Evolutionary conservation across 495 filamentous ascomycete species (phyloP), one percentile per base, ranked within the genome.

Genomic region (Trichodelitschia bisporula): DNA sequence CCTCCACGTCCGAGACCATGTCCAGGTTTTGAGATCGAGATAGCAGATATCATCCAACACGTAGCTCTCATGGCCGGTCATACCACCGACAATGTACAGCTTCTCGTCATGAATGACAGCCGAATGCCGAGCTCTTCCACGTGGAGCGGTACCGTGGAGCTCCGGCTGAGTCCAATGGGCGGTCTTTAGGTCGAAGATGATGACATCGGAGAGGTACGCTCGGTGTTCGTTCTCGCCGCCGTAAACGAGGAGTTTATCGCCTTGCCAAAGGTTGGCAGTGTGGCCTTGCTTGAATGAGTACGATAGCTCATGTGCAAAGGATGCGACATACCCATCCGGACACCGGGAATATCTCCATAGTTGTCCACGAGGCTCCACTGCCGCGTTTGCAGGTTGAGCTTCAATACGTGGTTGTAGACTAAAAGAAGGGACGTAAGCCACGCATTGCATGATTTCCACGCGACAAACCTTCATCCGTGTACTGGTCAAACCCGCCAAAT

Each of bases 401-500:
- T 71, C 28, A 97, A 58, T 28, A 97, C 86, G 55, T 95, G 89
- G 45, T 97, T 97, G 58, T 95, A 97, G 16, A 97, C 86, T 76
- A 35, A 15, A 16, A 15, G n/a, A 14, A 20, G 20, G 28, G 12
- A 23, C 14, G 21, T 8, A 14, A 26, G 23, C 16, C 19, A 2
- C 32, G 3, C 1, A 35, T 18, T n/a, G 17, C n/a, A 3, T 18
- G 26, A 12, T n/a, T 18, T 18, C 15, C 24, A 25, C 17, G 12
- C 39, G 11, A 14, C 42, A 20, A 34, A 71, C 70, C 71, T 61
- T 97, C 86, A 49, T 97, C 86, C 5, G 86, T 95, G 45, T 86
- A 95, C 47, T 92, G 83, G 45, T 97, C 86, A 41, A 97, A 97
- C n/a, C 86, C 86, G 9, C 86, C 86, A 54, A 97, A 97, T 16